Base-by-base conservation (phyloP, 2,329 filamentous ascomycete species). In the Talaromyces albobiverticillius region DNA sequence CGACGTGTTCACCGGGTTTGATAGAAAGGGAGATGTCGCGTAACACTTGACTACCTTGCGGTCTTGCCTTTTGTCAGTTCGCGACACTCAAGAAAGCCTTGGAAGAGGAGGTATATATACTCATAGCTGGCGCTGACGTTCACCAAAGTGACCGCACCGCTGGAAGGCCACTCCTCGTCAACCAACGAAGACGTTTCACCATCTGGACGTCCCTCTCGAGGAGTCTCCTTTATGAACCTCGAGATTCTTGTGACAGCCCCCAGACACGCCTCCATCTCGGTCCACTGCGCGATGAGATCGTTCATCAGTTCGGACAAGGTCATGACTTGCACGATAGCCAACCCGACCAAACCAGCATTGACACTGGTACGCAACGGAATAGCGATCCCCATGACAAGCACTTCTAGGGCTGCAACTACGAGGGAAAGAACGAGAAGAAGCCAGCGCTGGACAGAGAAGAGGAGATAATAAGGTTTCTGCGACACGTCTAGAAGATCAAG, bases 361-460 rank as follows among this genome's bases (percentile, higher is more conserved):
- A 79, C 65, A 16, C 68, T 71, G 3, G 73, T 71, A 45, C 70
- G 57, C 38, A 73, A 65, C 1, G 68, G 67, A 0, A 80, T 80
- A 0, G 79, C 74, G 0, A 84, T 64, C 42, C 73, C 67, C 1
- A 82, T 72, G 0, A 83, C 64, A 2, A 78, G 54, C 1, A 78
- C 66, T 0, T 78, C 78, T 10, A 83, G 65, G 1, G 69, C 67
- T 0, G 77, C 75, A 0, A 82, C 76, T 0, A 82, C 61, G 4
- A 82, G 57, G 48, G 79, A 71, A 1, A 85, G 67, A 0, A 76
- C 73, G 1, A 85, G 69, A 0, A 62, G 71, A 0, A 85, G 72
- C 82, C 82, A 85, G 25, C 79, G 73, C 61, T 85, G 83, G 5
- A 83, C 74, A 38, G 77, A 76, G 50, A 74, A 78, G 10, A 85